These are phyloP conservation scores for Phytophthora citrophthora DNA, from an alignment of 352 stramenopile species.

Conservation along the genomic window DNA sequence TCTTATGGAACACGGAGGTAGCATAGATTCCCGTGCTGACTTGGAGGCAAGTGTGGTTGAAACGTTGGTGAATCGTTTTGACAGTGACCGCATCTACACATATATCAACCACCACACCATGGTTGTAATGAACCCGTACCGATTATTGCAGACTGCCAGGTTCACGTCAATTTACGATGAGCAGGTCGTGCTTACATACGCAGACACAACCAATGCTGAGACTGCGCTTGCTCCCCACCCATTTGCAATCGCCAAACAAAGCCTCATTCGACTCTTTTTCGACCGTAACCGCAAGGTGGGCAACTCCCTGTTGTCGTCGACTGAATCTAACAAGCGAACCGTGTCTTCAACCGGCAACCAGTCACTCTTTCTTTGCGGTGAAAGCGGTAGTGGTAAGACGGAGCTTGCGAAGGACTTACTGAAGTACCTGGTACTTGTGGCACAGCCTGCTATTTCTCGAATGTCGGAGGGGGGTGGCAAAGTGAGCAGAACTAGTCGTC, in stretches of 20 bases:
- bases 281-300: constrained; percentile 3
- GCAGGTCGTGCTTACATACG: constrained; percentile 72
- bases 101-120: constrained; percentile 68
- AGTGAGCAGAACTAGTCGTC: constrained; percentile 1
- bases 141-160: constrained; percentile 71
- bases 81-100: constrained; percentile 62
- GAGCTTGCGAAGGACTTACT: constrained; percentile 81
- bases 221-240: constrained; percentile 61
- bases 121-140: constrained; percentile 75
- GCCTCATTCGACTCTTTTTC: constrained; percentile 55
- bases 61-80: constrained; percentile 46
- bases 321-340: constrained; percentile 6
- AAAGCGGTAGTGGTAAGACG: constrained; percentile 81
- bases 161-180: constrained; percentile 89
- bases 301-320: neutral
- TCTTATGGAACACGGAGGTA: constrained; percentile 22
- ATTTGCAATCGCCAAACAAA: constrained; percentile 79
- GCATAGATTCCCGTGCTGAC: neutral
- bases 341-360: constrained; percentile 10
- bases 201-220: constrained; percentile 48
- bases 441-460: constrained; percentile 43
- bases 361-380: constrained; percentile 59
- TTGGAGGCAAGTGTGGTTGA: constrained; percentile 23
- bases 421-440: constrained; percentile 75
- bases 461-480: neutral